phyloP scores from a whole-genome alignment of 164 flowering plant genomes.

The Umbilicus rupestris region DNA sequence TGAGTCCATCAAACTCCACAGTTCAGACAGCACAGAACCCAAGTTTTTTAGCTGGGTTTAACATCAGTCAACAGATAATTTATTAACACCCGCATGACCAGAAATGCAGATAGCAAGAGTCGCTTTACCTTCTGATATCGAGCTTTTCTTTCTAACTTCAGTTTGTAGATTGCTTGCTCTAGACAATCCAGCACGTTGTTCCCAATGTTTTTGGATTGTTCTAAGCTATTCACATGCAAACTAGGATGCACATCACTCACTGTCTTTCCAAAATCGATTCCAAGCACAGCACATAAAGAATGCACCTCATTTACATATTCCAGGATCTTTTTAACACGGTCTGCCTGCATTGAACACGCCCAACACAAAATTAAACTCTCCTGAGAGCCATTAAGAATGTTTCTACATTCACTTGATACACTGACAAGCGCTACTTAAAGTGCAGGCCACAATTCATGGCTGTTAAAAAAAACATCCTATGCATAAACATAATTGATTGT shows the following conservation, averaged over 20 bases:
- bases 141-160: slow-evolving; percentile 53
- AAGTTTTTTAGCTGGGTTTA: slow-evolving; percentile 57
- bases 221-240: slow-evolving; percentile 39
- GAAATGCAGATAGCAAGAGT: not conserved
- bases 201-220: slow-evolving; percentile 65
- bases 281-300: slow-evolving; percentile 66
- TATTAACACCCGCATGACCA: not conserved
- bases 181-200: slow-evolving; percentile 63
- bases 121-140: slow-evolving; percentile 61
- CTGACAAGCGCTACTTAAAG: too few species aligned
- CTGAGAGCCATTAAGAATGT: not conserved
- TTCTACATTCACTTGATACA: not conserved
- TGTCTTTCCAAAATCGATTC: slow-evolving; percentile 70
- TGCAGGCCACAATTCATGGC: too few species aligned
- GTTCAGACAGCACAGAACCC: slow-evolving; percentile 44
- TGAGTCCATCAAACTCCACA: slow-evolving; percentile 90
- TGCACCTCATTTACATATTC: slow-evolving; percentile 83
- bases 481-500: not conserved
- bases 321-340: slow-evolving; percentile 67
- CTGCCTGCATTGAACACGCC: slow-evolving; percentile 48
- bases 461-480: not conserved
- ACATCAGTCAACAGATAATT: not conserved
- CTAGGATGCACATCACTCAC: slow-evolving; percentile 90
- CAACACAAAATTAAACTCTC: not conserved
- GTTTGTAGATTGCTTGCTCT: slow-evolving; percentile 42